phyloP scores from a whole-genome alignment of 805 yeast species.

The Teunomyces tritomae region DNA sequence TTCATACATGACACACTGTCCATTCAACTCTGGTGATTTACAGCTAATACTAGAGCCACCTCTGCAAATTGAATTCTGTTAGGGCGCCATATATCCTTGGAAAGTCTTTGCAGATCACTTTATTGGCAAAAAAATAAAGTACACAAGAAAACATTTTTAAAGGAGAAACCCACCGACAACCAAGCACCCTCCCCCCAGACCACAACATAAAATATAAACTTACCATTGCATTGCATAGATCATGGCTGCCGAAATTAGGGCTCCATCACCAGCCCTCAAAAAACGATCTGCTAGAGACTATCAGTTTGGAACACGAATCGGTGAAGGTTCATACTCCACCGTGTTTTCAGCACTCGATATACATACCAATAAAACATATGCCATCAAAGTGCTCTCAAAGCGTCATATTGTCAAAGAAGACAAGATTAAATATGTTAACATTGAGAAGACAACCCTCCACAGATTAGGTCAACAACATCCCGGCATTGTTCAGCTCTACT shows the following conservation, averaged over 20 bases:
- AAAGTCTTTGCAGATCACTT: background rate
- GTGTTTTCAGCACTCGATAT: conserved; percentile 84
- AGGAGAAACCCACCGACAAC: background rate
- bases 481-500: conserved; percentile 87
- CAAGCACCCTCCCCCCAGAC: background rate
- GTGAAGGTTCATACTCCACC: conserved; percentile 95
- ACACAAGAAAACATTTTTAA: background rate
- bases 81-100: background rate
- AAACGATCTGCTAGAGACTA: conserved; percentile 73
- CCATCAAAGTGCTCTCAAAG: conserved; percentile 88
- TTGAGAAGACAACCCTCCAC: conserved; percentile 88
- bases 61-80: background rate
- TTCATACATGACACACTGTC: background rate
- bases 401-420: conserved; percentile 91
- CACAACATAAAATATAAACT: background rate
- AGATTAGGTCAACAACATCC: conserved; percentile 85
- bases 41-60: background rate
- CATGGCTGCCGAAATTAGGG: background rate
- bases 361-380: conserved; percentile 72
- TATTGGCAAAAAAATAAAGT: too few relatives aligned
- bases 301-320: conserved; percentile 81
- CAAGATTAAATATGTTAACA: conserved; percentile 92
- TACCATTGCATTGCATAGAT: background rate
- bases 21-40: background rate
- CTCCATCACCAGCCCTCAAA: background rate